Evolutionary conservation across 2,329 filamentous ascomycete species (phyloP).

Genomic region (Trichoderma lentiforme): DNA sequence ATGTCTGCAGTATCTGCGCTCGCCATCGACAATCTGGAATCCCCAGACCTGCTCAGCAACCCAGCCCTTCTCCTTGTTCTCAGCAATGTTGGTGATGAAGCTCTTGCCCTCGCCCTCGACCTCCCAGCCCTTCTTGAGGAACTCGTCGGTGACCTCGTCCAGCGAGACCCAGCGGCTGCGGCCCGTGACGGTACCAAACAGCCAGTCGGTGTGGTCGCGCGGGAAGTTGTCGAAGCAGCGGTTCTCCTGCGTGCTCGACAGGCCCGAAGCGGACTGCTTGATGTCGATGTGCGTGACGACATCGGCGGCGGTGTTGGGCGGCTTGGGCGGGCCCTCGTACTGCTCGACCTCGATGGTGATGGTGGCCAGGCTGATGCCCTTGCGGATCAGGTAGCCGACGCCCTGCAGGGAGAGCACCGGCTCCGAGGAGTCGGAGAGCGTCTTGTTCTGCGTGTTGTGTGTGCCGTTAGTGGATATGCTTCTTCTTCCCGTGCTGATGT

Average conservation of each 20-base stretch:
- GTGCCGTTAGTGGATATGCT: not conserved
- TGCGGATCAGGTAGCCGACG: constrained; percentile 69
- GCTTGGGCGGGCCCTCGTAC: constrained; percentile 44
- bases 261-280: constrained; percentile 68
- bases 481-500: constrained; percentile 3
- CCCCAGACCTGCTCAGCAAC: constrained; percentile 58
- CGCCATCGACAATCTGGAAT: constrained; percentile 52
- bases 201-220: constrained; percentile 70
- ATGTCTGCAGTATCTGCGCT: constrained; percentile 52
- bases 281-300: constrained; percentile 63
- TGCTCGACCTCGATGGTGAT: constrained; percentile 63
- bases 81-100: constrained; percentile 62
- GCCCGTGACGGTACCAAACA: constrained; percentile 72
- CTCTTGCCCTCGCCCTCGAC: constrained; percentile 58
- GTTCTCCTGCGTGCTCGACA: constrained; percentile 61
- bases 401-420: constrained; percentile 69
- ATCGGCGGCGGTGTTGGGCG: constrained; percentile 39
- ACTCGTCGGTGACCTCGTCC: constrained; percentile 52
- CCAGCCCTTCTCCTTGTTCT: constrained; percentile 52
- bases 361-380: constrained; percentile 65
- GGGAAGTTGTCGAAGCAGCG: constrained; percentile 50
- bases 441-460: constrained; percentile 61
- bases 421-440: constrained; percentile 66
- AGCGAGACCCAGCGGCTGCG: constrained; percentile 49
- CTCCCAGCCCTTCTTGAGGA: constrained; percentile 57